A percentile compares a stretch with the other conserved stretches of the same genome.
phyloP scores from a whole-genome alignment of 768 basidiomycete species.

The Mycena epipterygia region DNA sequence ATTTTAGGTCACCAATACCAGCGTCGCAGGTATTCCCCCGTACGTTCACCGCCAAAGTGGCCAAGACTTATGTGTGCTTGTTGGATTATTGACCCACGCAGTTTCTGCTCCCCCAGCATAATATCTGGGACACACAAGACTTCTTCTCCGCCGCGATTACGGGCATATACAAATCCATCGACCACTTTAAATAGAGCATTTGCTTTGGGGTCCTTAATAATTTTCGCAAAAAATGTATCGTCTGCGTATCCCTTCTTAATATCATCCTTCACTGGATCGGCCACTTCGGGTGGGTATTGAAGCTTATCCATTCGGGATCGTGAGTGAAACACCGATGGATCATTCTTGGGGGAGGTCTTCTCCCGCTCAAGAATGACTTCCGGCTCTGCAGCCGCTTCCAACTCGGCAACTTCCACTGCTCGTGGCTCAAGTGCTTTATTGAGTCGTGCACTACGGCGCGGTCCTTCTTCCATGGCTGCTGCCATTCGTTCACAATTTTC shows the following conservation, averaged over 20 bases:
- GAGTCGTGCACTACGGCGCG: slow-evolving; percentile 20
- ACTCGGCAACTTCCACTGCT: slow-evolving; percentile 26
- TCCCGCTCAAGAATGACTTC: not conserved
- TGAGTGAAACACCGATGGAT: not conserved
- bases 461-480: not conserved
- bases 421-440: slow-evolving; percentile 26
- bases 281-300: not conserved
- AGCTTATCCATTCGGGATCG: not conserved
- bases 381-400: slow-evolving; percentile 21
- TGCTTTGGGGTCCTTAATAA: slow-evolving; percentile 13
- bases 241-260: slow-evolving; percentile 21
- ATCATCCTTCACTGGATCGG: not conserved
- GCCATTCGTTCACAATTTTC: slow-evolving; percentile 26
- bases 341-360: not conserved
- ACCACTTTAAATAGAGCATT: slow-evolving; percentile 10
- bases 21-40: slow-evolving; percentile 44
- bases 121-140: slow-evolving; percentile 40
- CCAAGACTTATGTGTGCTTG: slow-evolving; percentile 49
- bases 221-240: slow-evolving; percentile 23
- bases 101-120: slow-evolving; percentile 16
- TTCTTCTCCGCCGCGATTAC: slow-evolving; percentile 4
- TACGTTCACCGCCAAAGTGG: slow-evolving; percentile 47
- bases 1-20: slow-evolving; percentile 49
- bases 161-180: slow-evolving; percentile 20
- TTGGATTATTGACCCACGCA: slow-evolving; percentile 15